Evolutionary conservation across 352 stramenopile species (phyloP).

Genomic region (Phytopythium oedochilum): DNA sequence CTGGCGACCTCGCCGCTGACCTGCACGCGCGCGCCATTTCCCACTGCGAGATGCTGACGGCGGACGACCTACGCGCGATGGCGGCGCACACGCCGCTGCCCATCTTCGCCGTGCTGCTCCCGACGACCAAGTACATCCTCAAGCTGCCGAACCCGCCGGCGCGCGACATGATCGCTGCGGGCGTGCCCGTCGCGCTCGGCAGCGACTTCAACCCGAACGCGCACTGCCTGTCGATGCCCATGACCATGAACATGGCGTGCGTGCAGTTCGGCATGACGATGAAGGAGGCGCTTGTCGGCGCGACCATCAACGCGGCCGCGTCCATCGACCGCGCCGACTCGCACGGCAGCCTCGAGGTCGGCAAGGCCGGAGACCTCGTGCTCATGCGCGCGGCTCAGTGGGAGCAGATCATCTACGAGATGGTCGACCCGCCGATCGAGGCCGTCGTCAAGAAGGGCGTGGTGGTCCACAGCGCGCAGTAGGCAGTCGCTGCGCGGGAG

Average conservation of each 20-base stretch:
- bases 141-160: slow-evolving; percentile 69
- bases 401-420: slow-evolving; percentile 86
- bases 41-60: slow-evolving; percentile 73
- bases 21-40: slow-evolving; percentile 64
- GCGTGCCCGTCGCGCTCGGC: slow-evolving; percentile 68
- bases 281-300: slow-evolving; percentile 76
- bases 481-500: too few relatives aligned
- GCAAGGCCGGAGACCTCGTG: slow-evolving; percentile 70
- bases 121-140: slow-evolving; percentile 82
- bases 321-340: slow-evolving; percentile 70
- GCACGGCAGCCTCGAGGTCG: slow-evolving; percentile 74
- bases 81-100: slow-evolving; percentile 38
- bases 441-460: slow-evolving; percentile 74
- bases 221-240: slow-evolving; percentile 81
- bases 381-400: slow-evolving; percentile 65
- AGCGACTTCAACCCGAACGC: slow-evolving; percentile 87
- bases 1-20: slow-evolving; percentile 49
- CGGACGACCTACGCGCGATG: slow-evolving; percentile 66
- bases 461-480: slow-evolving; percentile 18
- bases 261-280: slow-evolving; percentile 84
- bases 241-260: slow-evolving; percentile 88
- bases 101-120: slow-evolving; percentile 72
- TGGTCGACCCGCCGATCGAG: slow-evolving; percentile 73
- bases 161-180: slow-evolving; percentile 61
- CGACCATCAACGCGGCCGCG: slow-evolving; percentile 81